Evolutionary conservation across 352 stramenopile genomes (phyloP), one percentile per base, ranked within the genome.

Genomic region (Globisporangium recalcitrans): DNA sequence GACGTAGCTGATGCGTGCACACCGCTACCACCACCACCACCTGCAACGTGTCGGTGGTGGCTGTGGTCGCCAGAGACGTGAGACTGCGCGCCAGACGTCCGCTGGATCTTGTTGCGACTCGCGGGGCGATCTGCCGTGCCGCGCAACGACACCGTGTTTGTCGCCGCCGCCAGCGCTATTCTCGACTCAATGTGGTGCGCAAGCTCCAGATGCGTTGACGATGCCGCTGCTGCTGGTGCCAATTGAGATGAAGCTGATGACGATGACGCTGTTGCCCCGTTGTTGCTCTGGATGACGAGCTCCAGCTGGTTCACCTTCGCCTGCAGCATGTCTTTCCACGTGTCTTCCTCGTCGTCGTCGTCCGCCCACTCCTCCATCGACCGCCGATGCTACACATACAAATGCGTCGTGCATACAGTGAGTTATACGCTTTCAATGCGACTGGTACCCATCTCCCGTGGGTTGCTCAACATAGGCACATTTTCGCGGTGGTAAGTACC

Each of bases 331-430:
- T 93, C 83, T 62, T 89, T 91, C 79, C 79, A 93, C 42, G 75
- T 77, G 36, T 93, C 83, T 54, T 91, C 83, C 62, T 93, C 83
- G 14, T 91, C 83, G 24, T 93, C 83, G 13, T 90, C 76, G 9
- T 91, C 83, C 3, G 77, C 80, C 83, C 83, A 93, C 22, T 90
- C 75, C 44, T 84, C 80, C 59, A 93, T 91, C 0, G 80, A 86
- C 52, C 74, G 82, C 3, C 67, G 70, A 46, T 77, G 69, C 75
- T 80, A 58, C 2, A 36, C 44, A 7, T 10, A 55, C 48, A 26
- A 29, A 19, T 21, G 16, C 22, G 13, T n/a, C 19, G 19, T 13
- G 31, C 4, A 27, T 26, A 31, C 31, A 44, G 22, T 21, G 36
- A 42, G 36, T 5, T 42, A 42, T 14, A 42, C 19, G 36, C 4